Conservation (phyloP, 371 early-diverging fungal species). For the Saksenaea vasiformis region DNA sequence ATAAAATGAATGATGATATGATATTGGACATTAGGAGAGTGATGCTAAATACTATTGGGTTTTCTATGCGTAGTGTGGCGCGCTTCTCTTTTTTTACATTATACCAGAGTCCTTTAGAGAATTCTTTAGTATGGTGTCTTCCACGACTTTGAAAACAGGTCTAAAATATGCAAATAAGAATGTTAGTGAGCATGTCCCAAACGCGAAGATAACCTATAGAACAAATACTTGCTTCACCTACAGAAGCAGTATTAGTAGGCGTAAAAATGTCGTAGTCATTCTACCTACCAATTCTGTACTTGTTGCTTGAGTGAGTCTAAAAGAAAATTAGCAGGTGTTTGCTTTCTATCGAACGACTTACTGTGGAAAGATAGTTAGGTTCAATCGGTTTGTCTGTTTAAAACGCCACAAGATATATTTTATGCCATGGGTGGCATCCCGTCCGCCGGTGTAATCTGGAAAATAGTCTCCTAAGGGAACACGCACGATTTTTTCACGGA, state of each 20-base stretch:
- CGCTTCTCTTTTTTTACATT: neutral
- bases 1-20: conserved; percentile 1
- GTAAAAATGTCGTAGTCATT: neutral
- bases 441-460: conserved; percentile 70
- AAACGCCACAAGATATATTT: conserved; percentile 72
- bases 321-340: neutral
- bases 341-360: conserved; percentile 28
- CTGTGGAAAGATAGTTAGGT: conserved; percentile 75
- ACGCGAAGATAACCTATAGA: neutral
- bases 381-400: conserved; percentile 65
- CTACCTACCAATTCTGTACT: conserved; percentile 66
- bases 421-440: conserved; percentile 65
- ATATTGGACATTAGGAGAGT: neutral
- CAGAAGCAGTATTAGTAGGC: neutral
- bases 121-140: conserved; percentile 54
- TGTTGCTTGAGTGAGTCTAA: conserved; percentile 67
- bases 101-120: conserved; percentile 5
- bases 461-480: conserved; percentile 66
- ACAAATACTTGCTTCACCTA: neutral
- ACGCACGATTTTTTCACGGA: conserved; percentile 62
- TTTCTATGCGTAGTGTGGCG: neutral
- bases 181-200: neutral
- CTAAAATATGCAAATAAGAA: conserved; percentile 17
- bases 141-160: conserved; percentile 67
- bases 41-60: neutral